These are phyloP conservation scores for Aspergillaceae sp. DNA, from an alignment of 2,329 filamentous ascomycete genomes.

Conservation along the genomic window DNA sequence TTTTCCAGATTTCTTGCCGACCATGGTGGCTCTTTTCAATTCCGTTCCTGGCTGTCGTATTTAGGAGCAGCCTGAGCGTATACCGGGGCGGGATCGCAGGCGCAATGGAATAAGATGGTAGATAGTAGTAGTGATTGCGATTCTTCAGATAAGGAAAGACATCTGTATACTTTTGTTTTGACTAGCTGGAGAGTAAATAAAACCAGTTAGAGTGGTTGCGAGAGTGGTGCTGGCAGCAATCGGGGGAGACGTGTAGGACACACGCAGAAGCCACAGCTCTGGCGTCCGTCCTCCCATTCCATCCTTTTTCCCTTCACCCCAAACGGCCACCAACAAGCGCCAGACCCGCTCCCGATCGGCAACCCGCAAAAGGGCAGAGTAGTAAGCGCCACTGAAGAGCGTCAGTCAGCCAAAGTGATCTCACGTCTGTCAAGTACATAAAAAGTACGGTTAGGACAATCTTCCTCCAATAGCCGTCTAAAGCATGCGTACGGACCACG, in stretches of 20 bases:
- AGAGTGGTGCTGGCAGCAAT: neutral
- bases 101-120: neutral
- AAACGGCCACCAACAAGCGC: neutral
- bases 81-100: neutral
- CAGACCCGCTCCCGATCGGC: neutral
- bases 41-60: too few species aligned
- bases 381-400: neutral
- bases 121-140: neutral
- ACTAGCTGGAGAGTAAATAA: too few species aligned
- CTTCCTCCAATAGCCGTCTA: too few species aligned
- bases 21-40: slow-evolving; percentile 39
- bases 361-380: neutral
- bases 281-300: neutral
- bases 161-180: neutral
- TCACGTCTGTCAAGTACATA: too few species aligned
- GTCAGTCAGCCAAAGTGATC: neutral
- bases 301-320: neutral
- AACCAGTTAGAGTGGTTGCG: too few species aligned
- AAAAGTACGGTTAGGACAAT: too few species aligned
- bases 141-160: neutral
- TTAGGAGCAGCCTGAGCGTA: too few species aligned
- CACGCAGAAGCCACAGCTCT: too few species aligned
- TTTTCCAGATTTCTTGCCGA: slow-evolving; percentile 58
- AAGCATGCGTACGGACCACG: too few species aligned
- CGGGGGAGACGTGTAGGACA: neutral